phyloP scores from a whole-genome alignment of 1,284 basidiomycete species.

The Wolfiporia cocos region DNA sequence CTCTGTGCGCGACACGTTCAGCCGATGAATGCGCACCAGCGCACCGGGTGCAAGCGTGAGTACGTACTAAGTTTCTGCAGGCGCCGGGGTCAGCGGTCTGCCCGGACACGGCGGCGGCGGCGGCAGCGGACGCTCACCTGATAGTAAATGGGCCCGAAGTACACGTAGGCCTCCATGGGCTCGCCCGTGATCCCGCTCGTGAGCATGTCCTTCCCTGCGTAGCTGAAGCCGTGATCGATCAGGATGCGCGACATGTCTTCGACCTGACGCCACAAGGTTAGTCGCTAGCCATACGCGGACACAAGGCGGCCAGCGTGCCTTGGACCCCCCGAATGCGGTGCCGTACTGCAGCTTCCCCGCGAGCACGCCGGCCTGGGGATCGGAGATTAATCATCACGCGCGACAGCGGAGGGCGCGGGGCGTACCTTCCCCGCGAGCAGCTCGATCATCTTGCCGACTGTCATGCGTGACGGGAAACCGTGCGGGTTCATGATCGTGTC shows the following conservation, averaged over 20 bases:
- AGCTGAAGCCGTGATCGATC: constrained; percentile 94
- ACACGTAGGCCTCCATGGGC: constrained; percentile 93
- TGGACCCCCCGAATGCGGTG: constrained; percentile 96
- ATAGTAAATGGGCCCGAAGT: constrained; percentile 99
- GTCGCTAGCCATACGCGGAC: not conserved
- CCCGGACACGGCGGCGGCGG: not conserved
- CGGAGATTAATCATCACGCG: constrained; percentile 6
- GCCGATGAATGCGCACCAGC: constrained; percentile 6
- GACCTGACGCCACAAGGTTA: constrained; percentile 45
- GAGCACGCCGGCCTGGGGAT: constrained; percentile 75
- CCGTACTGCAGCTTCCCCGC: constrained; percentile 87
- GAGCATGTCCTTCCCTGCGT: constrained; percentile 97
- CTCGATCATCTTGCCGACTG: constrained; percentile 99
- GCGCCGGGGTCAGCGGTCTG: constrained; percentile 5
- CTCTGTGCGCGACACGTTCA: constrained; percentile 39
- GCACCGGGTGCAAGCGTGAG: no score
- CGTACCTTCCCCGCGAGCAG: constrained; percentile 89
- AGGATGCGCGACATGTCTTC: constrained; percentile 97
- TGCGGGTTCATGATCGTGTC: constrained; percentile 99
- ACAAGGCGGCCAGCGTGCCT: constrained; percentile 39
- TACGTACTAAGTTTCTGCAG: constrained; percentile 73
- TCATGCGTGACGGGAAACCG: constrained; percentile 99
- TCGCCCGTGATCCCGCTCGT: constrained; percentile 98
- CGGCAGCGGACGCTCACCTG: constrained; percentile 52
- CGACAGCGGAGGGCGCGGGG: constrained; percentile 5